phyloP scores from a whole-genome alignment of 257 asterid genomes.

The Oldenlandia corymbosa region DNA sequence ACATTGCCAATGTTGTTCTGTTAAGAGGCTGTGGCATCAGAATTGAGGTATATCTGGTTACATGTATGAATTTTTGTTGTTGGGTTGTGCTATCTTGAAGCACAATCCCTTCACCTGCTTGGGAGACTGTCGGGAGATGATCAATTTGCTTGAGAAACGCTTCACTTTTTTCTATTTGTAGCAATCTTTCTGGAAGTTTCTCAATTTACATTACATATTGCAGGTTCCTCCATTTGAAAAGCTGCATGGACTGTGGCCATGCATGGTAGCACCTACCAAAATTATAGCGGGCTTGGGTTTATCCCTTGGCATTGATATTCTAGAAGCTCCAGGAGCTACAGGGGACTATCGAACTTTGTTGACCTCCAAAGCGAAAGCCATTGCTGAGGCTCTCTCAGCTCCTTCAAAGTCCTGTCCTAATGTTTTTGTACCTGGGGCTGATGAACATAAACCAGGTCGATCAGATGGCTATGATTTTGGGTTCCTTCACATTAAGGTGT shows the following conservation, averaged over 20 bases:
- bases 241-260: slow-evolving; percentile 72
- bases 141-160: background rate
- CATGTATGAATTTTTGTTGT: slow-evolving; percentile 3
- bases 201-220: slow-evolving; percentile 10
- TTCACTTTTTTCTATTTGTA: background rate
- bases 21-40: slow-evolving; percentile 96
- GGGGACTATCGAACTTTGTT: slow-evolving; percentile 89
- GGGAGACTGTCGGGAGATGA: background rate
- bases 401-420: slow-evolving; percentile 58
- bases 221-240: slow-evolving; percentile 83
- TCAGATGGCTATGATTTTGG: slow-evolving; percentile 87
- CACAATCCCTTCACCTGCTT: background rate
- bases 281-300: slow-evolving; percentile 96
- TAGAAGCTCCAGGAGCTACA: slow-evolving; percentile 97
- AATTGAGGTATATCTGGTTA: slow-evolving; percentile 59
- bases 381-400: slow-evolving; percentile 77
- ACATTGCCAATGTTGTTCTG: slow-evolving; percentile 77
- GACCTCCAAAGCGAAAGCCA: slow-evolving; percentile 90
- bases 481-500: slow-evolving; percentile 95
- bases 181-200: background rate
- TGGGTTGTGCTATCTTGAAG: background rate
- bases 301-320: slow-evolving; percentile 90
- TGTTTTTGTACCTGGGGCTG: slow-evolving; percentile 92
- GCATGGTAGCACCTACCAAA: slow-evolving; percentile 98
- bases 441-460: slow-evolving; percentile 73